A percentile compares a stretch with the other conserved stretches of the same genome.
These are phyloP conservation scores for Lichtheimia corymbifera DNA, from an alignment of 371 early-diverging fungal genomes.

Conservation along the genomic window DNA sequence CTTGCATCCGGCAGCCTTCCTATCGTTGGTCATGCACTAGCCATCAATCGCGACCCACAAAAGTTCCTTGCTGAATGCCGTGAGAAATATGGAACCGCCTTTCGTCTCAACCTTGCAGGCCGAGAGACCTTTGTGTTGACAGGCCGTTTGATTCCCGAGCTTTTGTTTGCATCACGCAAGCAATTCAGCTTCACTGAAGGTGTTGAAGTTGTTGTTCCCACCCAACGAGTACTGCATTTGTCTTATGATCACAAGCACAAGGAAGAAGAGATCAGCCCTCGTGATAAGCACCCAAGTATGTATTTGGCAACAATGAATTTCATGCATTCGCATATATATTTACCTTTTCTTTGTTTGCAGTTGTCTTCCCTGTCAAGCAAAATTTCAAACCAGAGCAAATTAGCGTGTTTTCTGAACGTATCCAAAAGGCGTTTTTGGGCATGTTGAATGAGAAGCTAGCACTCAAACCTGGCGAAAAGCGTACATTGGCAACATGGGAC, in stretches of 20 bases:
- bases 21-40: slow-evolving; percentile 9
- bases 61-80: slow-evolving; percentile 7
- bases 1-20: slow-evolving; percentile 8
- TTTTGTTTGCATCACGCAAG: slow-evolving; percentile 8
- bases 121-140: slow-evolving; percentile 13
- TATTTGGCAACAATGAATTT: too few relatives aligned
- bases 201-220: slow-evolving; percentile 17
- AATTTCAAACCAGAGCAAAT: slow-evolving; percentile 37
- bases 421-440: slow-evolving; percentile 21
- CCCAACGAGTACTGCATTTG: slow-evolving; percentile 2
- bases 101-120: slow-evolving; percentile 8
- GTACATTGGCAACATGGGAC: slow-evolving; percentile 13
- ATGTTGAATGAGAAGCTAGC: slow-evolving; percentile 16
- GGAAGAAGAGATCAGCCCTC: slow-evolving; percentile 8
- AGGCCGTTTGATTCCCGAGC: slow-evolving; percentile 14
- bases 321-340: too few relatives aligned
- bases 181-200: slow-evolving; percentile 20
- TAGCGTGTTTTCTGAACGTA: slow-evolving; percentile 32
- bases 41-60: background rate
- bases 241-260: slow-evolving; percentile 17
- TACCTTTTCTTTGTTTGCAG: slow-evolving; percentile 3
- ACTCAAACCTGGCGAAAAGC: slow-evolving; percentile 24
- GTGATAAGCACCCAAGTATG: slow-evolving; percentile 17
- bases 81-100: slow-evolving; percentile 11
- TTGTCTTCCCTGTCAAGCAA: slow-evolving; percentile 31